A percentile compares a stretch with the other conserved stretches of the same genome.
Conservation (phyloP, 1,284 basidiomycete species). For the Leccinum solheimii region DNA sequence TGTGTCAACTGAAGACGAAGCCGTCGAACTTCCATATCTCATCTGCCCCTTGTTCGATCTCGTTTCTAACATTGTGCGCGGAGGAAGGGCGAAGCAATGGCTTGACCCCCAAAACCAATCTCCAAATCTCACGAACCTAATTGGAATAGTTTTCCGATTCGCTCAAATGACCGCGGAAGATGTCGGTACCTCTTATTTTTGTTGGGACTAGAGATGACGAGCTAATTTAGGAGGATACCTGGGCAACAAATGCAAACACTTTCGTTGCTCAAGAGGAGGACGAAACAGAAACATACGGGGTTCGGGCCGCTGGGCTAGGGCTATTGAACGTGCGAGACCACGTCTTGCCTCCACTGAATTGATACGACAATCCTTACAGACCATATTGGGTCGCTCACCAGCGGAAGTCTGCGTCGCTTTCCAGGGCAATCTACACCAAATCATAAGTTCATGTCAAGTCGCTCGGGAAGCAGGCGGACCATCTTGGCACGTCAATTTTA, state of each 20-base stretch:
- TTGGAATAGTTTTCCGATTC: conserved; percentile 68
- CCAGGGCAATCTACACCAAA: conserved; percentile 56
- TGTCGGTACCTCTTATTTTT: conserved; percentile 45
- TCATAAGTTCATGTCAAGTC: conserved; percentile 56
- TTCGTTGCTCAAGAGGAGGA: conserved; percentile 97
- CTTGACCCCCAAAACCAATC: conserved; percentile 38
- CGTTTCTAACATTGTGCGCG: conserved; percentile 61
- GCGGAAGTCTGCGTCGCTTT: conserved; percentile 58
- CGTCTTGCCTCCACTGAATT: not conserved
- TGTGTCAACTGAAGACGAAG: conserved; percentile 71
- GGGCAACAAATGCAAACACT: conserved; percentile 86
- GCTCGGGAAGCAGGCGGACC: conserved; percentile 50
- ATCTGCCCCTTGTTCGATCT: conserved; percentile 83
- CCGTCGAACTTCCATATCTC: conserved; percentile 75
- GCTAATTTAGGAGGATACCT: conserved; percentile 76
- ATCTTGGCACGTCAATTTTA: conserved; percentile 48
- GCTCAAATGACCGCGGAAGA: conserved; percentile 90
- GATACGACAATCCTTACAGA: conserved; percentile 36
- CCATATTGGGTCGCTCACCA: conserved; percentile 69
- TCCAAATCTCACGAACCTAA: conserved; percentile 54
- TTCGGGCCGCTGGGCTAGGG: conserved; percentile 85
- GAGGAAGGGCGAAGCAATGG: conserved; percentile 65
- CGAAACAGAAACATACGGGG: conserved; percentile 79
- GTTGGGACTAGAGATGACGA: conserved; percentile 4
- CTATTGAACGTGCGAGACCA: conserved; percentile 64